phyloP scores from a whole-genome alignment of 805 yeast species.

The Candida taoyuanica region DNA sequence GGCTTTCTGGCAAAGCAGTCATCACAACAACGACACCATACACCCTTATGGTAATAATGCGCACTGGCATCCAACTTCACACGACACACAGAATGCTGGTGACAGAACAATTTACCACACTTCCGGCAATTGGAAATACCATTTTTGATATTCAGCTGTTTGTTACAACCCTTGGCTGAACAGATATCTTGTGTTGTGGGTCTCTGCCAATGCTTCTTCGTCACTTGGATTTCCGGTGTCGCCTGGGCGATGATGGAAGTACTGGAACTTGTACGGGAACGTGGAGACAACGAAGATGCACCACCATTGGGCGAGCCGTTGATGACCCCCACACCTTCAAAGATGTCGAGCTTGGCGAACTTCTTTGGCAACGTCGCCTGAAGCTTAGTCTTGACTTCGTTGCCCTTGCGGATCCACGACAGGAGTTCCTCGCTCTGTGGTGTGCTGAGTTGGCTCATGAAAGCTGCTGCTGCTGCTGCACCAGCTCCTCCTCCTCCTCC shows the following conservation, averaged over 20 bases:
- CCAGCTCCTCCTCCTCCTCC: too few relatives aligned
- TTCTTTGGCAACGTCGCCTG: constrained; percentile 33
- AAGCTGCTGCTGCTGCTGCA: constrained; percentile 3
- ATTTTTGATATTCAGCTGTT: constrained; percentile 42
- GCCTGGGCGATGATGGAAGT: too few relatives aligned
- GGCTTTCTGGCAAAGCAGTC: constrained; percentile 54
- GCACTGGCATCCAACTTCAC: constrained; percentile 48
- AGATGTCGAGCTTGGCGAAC: constrained; percentile 42
- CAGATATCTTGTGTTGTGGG: constrained; percentile 43
- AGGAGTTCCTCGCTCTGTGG: constrained; percentile 33
- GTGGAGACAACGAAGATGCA: too few relatives aligned
- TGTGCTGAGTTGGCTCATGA: not conserved
- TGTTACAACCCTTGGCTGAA: constrained; percentile 36
- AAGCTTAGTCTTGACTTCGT: constrained; percentile 35
- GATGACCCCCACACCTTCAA: constrained; percentile 33
- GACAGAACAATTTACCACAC: constrained; percentile 73
- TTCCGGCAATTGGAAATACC: constrained; percentile 67
- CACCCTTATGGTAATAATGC: constrained; percentile 46
- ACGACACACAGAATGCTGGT: constrained; percentile 51
- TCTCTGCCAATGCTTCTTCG: constrained; percentile 55
- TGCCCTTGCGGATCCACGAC: constrained; percentile 40
- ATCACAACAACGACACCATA: constrained; percentile 70
- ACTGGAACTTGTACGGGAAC: too few relatives aligned
- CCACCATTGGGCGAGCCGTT: too few relatives aligned
- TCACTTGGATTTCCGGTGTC: constrained; percentile 31